A percentile compares a stretch with the other conserved stretches of the same genome.
Evolutionary conservation across 2,329 filamentous ascomycete species (phyloP).

Genomic region (Calonectria hawksworthii): DNA sequence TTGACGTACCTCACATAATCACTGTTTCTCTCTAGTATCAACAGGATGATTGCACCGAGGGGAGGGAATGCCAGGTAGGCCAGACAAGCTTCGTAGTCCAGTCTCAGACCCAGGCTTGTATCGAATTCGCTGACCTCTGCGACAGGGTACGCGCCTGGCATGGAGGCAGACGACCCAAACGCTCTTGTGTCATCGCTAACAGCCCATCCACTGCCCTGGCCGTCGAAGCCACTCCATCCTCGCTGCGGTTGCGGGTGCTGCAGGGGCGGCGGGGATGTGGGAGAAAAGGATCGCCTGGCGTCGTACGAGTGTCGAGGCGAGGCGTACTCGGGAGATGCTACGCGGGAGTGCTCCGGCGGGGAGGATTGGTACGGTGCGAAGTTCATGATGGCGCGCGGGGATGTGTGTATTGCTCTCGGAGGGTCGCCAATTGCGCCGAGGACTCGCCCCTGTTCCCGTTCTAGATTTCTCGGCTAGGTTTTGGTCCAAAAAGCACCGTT

Average conservation of each 20-base stretch:
- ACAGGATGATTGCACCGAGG: constrained; percentile 84
- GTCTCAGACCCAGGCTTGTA: constrained; percentile 86
- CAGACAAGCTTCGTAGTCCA: constrained; percentile 91
- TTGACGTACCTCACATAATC: constrained; percentile 90
- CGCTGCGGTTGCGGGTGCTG: constrained; percentile 70
- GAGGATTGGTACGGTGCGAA: constrained; percentile 98
- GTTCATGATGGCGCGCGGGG: constrained; percentile 73
- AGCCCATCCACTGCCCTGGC: constrained; percentile 51
- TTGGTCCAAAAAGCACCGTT: background rate
- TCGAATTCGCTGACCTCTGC: constrained; percentile 84
- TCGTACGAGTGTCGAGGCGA: constrained; percentile 70
- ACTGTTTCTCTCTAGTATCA: constrained; percentile 92
- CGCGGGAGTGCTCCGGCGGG: constrained; percentile 85
- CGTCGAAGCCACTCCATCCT: constrained; percentile 61
- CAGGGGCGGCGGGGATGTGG: constrained; percentile 58
- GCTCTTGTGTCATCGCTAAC: constrained; percentile 39
- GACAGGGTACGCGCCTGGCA: constrained; percentile 56
- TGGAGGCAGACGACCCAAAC: constrained; percentile 41
- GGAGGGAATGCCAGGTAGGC: constrained; percentile 91
- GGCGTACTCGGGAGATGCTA: constrained; percentile 75
- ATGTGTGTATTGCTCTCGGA: background rate
- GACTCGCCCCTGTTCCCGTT: background rate
- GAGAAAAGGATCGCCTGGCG: constrained; percentile 68
- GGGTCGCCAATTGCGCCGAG: constrained; percentile 6
- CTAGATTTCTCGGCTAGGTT: background rate